Base-by-base conservation (phyloP, 75 land plant genomes). In the Adiantum capillusveneris region DNA sequence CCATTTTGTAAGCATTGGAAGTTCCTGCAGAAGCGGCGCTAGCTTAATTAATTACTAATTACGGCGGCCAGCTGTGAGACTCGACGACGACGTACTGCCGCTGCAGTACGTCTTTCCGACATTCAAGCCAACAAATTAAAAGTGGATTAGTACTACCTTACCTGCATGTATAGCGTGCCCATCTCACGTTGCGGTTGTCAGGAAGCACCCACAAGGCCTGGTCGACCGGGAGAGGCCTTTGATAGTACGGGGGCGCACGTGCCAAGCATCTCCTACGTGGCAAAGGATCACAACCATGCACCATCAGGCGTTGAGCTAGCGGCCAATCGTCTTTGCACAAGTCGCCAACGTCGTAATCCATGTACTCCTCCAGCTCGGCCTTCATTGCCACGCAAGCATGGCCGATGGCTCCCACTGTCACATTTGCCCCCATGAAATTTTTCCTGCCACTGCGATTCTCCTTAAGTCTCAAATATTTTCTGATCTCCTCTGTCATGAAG, bases 181-280 rank as follows among this genome's bases (percentile, higher is more conserved):
- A 90, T 56, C 96, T 51, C 1, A 90, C 83, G 64, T 90, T 90
- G 34, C 85, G 57, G 16, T 67, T 72, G 63, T 90, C 92, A 5
- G 96, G 96, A 9, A 84, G 0, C 19, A 39, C 67, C 96, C 96
- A 90, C 13, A 86, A 70, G 0, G 96, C 82, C 57, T 83, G 79
- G 24, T 74, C 77, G 31, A 81, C 72, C 21, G 96, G 71, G 27
- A 65, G 69, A 6, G 96, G 96, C 64, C 60, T 77, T 62, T 64
- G 78, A 39, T 84, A 90, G 19, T 75, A 57, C 71, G 69, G 80
- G 1, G 96, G 85, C 22, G 87, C 91, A 25, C 84, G 46, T n/a
- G 84, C 74, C 59, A 90, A 49, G 77, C 96, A 90, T 30, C 96
- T 60, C 20, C 93, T 69, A 17, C 97, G 75, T 0, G 97, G 97